Base-by-base conservation (phyloP, 129 eudicot genomes). In the Flaveria sonorensis region DNA sequence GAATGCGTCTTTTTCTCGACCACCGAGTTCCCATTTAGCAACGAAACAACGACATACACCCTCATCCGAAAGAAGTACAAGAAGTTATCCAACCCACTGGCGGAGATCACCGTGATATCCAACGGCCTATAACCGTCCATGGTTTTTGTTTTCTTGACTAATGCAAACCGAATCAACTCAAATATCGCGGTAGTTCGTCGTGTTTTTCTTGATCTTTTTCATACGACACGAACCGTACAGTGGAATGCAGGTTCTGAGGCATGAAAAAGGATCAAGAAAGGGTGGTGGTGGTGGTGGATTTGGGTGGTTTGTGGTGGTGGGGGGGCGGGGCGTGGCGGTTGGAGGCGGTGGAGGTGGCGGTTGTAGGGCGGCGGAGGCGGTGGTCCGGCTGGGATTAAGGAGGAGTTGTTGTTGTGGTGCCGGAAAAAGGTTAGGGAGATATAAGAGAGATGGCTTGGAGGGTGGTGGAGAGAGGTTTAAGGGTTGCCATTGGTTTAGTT, bases 101-200 rank as follows among this genome's bases (percentile, higher is more conserved):
- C 87, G 2, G 87, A 83, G 56, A 82, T 86, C 16, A 83, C 85
- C 23, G 85, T 82, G 68, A 86, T 82, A 65, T 86, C 86, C 26
- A 86, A 68, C 12, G 85, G 85, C 32, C 87, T 77, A 68, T 80
- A 86, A 55, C 10, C 30, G 3, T 83, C 89, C 89, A 85, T 79
- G 32, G 3, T 60, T 53, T 30, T 30, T 30, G 36, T 30, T 30
- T 30, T 30, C 30, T 28, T 1, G 30, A n/a, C 23, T 18, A 66
- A 48, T 23, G 21, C 36, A 26, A 9, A 23, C 23, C 10, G 16
- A 15, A 26, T 47, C 36, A 26, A 9, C 23, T 51, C 10, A 52
- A 15, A 26, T 47, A 14, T 36, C 3, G 3, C 13, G 13, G 10
- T 45, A 10, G 13, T 45, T 45, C 48, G 48, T 59, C 10, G 45